phyloP scores from a whole-genome alignment of 768 basidiomycete genomes.

The Peribolospora kevripleyi region DNA sequence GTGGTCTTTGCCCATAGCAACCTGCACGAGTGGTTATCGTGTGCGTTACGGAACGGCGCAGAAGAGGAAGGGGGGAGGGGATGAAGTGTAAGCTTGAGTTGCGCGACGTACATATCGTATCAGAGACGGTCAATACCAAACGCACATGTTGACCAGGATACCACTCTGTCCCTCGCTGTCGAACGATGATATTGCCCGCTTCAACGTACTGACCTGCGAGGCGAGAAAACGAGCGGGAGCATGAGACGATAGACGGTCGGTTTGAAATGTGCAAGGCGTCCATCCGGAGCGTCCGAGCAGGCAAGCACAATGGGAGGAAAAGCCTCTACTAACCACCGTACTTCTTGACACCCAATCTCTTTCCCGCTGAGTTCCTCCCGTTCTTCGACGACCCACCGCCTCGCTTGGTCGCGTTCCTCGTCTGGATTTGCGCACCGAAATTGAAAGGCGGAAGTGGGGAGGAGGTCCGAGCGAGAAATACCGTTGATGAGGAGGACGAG shows the following conservation, averaged over 20 bases:
- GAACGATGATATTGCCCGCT: slow-evolving; percentile 85
- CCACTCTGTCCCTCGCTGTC: slow-evolving; percentile 78
- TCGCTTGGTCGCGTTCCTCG: slow-evolving; percentile 85
- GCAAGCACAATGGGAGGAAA: background rate
- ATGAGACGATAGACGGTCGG: background rate
- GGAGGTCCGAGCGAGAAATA: too few species aligned
- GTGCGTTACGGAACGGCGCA: slow-evolving; percentile 1
- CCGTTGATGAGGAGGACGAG: too few species aligned
- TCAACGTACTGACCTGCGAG: slow-evolving; percentile 64
- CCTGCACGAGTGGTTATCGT: slow-evolving; percentile 26
- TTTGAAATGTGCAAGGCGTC: background rate
- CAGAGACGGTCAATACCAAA: slow-evolving; percentile 1
- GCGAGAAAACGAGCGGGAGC: background rate
- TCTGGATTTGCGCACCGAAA: slow-evolving; percentile 19
- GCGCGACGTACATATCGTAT: too few species aligned
- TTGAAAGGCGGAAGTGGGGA: too few species aligned
- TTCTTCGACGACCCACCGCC: slow-evolving; percentile 87
- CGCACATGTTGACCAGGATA: slow-evolving; percentile 81
- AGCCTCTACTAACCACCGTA: slow-evolving; percentile 46
- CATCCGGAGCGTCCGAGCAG: background rate
- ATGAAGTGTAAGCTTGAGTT: too few species aligned
- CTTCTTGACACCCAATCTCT: slow-evolving; percentile 82
- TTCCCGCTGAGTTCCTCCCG: slow-evolving; percentile 74
- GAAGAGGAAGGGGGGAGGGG: background rate
- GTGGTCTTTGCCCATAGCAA: slow-evolving; percentile 78